Conservation (phyloP, 2,329 filamentous ascomycete species). For the Sporothrix brasiliensis region DNA sequence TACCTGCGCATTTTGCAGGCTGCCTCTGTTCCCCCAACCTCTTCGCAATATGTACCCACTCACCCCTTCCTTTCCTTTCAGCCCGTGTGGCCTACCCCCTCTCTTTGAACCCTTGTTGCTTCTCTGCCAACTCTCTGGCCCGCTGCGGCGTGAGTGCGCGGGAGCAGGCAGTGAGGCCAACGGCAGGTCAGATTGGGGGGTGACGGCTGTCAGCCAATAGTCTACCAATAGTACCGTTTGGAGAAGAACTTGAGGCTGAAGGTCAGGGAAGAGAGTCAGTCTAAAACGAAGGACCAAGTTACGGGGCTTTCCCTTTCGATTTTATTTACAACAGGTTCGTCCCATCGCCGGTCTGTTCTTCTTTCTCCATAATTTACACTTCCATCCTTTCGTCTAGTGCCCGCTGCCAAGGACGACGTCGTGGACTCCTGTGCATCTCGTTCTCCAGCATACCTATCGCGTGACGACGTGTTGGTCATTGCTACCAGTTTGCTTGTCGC, state of each 20-base stretch:
- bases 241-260: constrained; percentile 1
- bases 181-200: neutral
- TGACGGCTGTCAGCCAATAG: too few species aligned
- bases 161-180: constrained; percentile 8
- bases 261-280: neutral
- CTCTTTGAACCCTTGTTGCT: neutral
- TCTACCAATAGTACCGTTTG: neutral
- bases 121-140: neutral
- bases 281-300: neutral
- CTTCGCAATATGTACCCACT: constrained; percentile 10
- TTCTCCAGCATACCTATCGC: constrained; percentile 13
- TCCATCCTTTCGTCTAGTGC: constrained; percentile 21
- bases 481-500: neutral
- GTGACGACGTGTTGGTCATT: too few species aligned
- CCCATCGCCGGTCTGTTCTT: neutral
- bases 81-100: constrained; percentile 7
- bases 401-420: neutral
- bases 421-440: neutral
- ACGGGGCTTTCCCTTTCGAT: neutral
- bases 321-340: constrained; percentile 24
- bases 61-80: neutral
- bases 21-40: neutral
- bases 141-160: constrained; percentile 11
- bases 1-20: neutral
- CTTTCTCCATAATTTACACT: constrained; percentile 5